Conservation (phyloP, 2,329 filamentous ascomycete genomes). For the Cryphonectria carpinicola region DNA sequence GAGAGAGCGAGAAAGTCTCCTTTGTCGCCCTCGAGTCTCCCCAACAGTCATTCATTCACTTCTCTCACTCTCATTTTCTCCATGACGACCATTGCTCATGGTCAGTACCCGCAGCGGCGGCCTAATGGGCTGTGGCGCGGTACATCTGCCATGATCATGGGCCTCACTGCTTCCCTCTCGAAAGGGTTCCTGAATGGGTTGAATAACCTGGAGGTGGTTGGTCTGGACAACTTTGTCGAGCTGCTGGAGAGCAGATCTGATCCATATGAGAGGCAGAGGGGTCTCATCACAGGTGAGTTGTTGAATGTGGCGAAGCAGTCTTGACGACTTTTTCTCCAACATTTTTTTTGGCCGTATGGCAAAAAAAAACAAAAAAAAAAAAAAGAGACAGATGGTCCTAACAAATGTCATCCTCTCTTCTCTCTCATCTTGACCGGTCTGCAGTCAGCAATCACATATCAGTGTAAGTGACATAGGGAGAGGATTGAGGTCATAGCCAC, state of each 20-base stretch:
- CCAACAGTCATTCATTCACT: background rate
- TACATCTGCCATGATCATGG: conserved; percentile 75
- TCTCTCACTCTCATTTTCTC: background rate
- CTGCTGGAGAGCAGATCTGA: conserved; percentile 75
- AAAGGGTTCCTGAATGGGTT: conserved; percentile 75
- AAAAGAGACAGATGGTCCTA: background rate
- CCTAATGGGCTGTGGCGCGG: conserved; percentile 72
- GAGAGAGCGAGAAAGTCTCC: background rate
- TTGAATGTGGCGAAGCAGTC: background rate
- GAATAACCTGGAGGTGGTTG: conserved; percentile 76
- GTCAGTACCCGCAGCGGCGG: conserved; percentile 37
- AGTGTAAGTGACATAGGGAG: conserved; percentile 65
- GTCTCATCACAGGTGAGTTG: conserved; percentile 77
- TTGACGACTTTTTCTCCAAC: too few relatives aligned
- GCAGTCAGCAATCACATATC: conserved; percentile 86
- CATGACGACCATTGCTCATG: conserved; percentile 29
- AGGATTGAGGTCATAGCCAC: background rate
- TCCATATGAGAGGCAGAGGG: conserved; percentile 67
- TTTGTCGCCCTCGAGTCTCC: background rate
- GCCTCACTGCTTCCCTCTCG: conserved; percentile 70
- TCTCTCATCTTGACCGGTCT: conserved; percentile 26
- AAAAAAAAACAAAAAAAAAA: too few relatives aligned
- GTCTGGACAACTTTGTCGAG: conserved; percentile 74
- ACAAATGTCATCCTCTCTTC: conserved; percentile 2
- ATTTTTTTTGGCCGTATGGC: background rate